Evolutionary conservation across 345 rosid genomes (phyloP), one percentile per base, ranked within the genome.

Genomic region (Pugionium cornutum): DNA sequence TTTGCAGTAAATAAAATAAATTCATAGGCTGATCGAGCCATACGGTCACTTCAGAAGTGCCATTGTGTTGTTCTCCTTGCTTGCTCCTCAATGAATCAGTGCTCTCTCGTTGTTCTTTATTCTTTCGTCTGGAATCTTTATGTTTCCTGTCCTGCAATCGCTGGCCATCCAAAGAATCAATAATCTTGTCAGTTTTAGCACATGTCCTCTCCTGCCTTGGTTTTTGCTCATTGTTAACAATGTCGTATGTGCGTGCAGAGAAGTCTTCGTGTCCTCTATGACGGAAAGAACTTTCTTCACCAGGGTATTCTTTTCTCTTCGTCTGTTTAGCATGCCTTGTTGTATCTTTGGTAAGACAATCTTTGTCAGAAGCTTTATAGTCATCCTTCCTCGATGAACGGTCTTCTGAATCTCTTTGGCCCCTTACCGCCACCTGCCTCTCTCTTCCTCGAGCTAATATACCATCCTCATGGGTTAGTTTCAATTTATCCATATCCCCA

Each of bases 341-440:
- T 44, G 83, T 34, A 68, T 86, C 97, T 80, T 82, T 94, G 34
- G 67, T 59, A 36, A 72, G 82, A 76, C 75, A 79, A 50, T 92
- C 97, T 75, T 82, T 92, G 27, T 88, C 91, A 34, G 84, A 72
- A 62, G 69, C 78, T 75, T 80, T 89, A 71, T 76, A 68, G 46
- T 84, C 95, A 60, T 88, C 95, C 74, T 78, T 90, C 80, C 87
- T 81, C 18, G 78, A 72, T 70, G 81, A 70, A 76, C 83, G 82
- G 64, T 94, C 99, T 77, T 94, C 97, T 25, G 83, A 80, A 62
- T 66, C 83, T 71, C 85, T 86, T 35, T 83, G 86, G 65, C 78
- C 73, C 80, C 86, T 84, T 37, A 40, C 65, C 62, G 78, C 69
- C 61, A 79, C 75, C 25, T 87, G 76, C 31, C 83, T 84, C 68